Base-by-base conservation (phyloP, 495 filamentous ascomycete genomes). In the Penicillium macrosclerotiorum region DNA sequence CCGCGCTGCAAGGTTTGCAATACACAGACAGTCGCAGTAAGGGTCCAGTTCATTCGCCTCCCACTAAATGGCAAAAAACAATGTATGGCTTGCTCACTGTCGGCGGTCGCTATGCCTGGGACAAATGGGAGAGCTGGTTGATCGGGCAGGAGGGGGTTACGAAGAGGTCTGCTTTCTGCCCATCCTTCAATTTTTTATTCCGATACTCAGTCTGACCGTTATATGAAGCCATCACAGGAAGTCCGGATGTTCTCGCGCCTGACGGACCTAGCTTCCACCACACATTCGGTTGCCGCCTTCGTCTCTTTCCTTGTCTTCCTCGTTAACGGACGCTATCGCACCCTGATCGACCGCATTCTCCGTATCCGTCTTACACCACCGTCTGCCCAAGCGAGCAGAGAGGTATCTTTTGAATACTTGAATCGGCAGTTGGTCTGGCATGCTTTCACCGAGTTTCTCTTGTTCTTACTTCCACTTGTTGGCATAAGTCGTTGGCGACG, bases 381-480 rank as follows among this genome's bases (percentile, higher is more conserved):
- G 12, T 88, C 84, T 12, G 85, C 77, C 53, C 86, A 94, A 53
- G 83, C 93, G 33, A 85, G 77, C 57, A 83, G 92, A 7, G 88
- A 97, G 65, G 90, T 98, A 12, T 91, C 86, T 1, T 96, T 98
- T 60, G 93, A 98, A 68, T 98, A 96, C 63, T 79, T 98, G 33
- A 98, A 98, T 61, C 85, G 93, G 11, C 93, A 98, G 65, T 79
- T 98, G 5, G 93, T 98, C 31, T 98, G 93, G 93, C 93, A 98
- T 62, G 93, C 93, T 13, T 96, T 98, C 56, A 98, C 93, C 18
- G 93, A 98, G 63, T 98, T 98, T 58, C 77, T 99, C 4, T 81
- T 99, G 5, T 99, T 99, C 63, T 79, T 99, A 8, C 77, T 99
- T 3, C 93, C 93, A 1, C 73, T 99, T 19, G 89, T 99, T 31